Evolutionary conservation across 768 basidiomycete species (phyloP).

Genomic region (Leccinum uliginosum): DNA sequence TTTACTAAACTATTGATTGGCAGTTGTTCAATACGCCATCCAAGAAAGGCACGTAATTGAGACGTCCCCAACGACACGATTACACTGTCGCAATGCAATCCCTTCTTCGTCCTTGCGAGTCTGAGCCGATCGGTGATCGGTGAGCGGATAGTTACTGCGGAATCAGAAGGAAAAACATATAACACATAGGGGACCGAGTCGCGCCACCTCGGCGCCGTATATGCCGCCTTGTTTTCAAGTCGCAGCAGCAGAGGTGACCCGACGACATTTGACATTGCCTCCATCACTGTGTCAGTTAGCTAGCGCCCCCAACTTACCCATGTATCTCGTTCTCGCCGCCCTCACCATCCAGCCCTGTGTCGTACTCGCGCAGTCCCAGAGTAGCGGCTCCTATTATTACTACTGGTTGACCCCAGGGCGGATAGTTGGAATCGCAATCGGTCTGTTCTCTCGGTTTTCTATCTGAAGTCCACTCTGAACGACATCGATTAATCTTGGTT

Average conservation of each 20-base stretch:
- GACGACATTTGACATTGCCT: background rate
- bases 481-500: background rate
- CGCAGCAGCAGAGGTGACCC: background rate
- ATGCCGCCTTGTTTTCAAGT: background rate
- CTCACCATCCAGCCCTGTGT: slow-evolving; percentile 3
- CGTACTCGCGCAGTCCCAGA: slow-evolving; percentile 13
- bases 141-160: background rate
- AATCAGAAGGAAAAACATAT: background rate
- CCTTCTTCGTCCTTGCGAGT: background rate
- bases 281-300: background rate
- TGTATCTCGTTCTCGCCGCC: background rate
- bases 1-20: too few relatives aligned
- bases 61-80: too few relatives aligned
- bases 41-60: too few relatives aligned
- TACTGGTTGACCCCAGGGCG: slow-evolving; percentile 25
- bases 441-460: slow-evolving; percentile 9
- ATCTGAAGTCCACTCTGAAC: background rate
- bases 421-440: slow-evolving; percentile 24
- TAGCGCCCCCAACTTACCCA: background rate
- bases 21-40: background rate
- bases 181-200: background rate
- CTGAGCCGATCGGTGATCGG: background rate
- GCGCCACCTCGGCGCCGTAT: background rate
- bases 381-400: slow-evolving; percentile 3
- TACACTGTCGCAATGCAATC: too few relatives aligned